phyloP scores from a whole-genome alignment of 352 stramenopile species.

The Pythium coloratum region DNA sequence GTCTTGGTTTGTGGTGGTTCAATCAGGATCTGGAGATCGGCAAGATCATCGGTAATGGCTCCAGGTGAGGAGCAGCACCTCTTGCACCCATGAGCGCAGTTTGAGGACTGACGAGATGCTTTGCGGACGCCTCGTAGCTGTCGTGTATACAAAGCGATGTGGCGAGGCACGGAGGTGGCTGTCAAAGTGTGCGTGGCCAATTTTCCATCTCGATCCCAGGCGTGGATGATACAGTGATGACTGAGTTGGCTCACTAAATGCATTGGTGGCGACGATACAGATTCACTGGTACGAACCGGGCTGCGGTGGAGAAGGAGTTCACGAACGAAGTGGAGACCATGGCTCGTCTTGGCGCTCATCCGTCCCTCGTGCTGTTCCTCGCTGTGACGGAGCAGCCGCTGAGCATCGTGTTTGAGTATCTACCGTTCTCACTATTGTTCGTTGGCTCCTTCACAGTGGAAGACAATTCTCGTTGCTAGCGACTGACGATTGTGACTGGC shows the following conservation, averaged over 20 bases:
- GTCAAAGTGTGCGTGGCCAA: constrained; percentile 62
- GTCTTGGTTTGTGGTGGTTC: neutral
- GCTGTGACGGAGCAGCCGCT: constrained; percentile 59
- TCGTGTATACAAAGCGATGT: constrained; percentile 74
- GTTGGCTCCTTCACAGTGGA: constrained; percentile 5
- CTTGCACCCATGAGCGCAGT: too few relatives aligned
- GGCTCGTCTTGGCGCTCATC: constrained; percentile 57
- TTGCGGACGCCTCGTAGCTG: constrained; percentile 37
- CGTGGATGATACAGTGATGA: neutral
- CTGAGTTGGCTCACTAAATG: neutral
- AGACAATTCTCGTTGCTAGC: neutral
- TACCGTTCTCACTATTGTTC: constrained; percentile 80
- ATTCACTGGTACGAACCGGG: constrained; percentile 50
- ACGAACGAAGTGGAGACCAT: constrained; percentile 79
- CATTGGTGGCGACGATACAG: constrained; percentile 18
- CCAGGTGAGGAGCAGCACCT: constrained; percentile 38
- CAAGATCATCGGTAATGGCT: constrained; percentile 66
- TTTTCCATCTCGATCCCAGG: neutral
- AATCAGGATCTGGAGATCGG: constrained; percentile 35
- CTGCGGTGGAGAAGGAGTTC: constrained; percentile 66
- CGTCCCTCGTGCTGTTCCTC: constrained; percentile 70
- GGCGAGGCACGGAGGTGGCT: constrained; percentile 70
- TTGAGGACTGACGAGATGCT: neutral
- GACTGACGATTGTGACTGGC: neutral
- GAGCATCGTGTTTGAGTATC: constrained; percentile 73